Evolutionary conservation across 2,329 filamentous ascomycete genomes (phyloP), one percentile per base, ranked within the genome.

Genomic region (Colletotrichum euphorbiae): DNA sequence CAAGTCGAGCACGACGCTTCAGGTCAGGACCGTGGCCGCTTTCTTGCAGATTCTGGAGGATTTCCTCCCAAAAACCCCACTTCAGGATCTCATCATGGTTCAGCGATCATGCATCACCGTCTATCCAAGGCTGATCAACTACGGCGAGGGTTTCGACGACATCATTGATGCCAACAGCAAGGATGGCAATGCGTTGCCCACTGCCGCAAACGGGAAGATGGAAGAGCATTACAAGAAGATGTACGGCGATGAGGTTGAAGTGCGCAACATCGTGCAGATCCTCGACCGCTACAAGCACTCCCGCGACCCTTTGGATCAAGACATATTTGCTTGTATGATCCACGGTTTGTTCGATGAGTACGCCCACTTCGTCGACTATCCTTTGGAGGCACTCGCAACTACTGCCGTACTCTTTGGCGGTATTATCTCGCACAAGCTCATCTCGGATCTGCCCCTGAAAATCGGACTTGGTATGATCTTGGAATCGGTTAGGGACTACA

Each of bases 261-360:
- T 98, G 17, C 89, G 93, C 62, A 89, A 93, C 62, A 92, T 99
- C 71, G 91, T 99, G 58, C 90, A 92, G 70, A 88, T 93, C 43
- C 87, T 99, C 74, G 90, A 93, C 71, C 87, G 88, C 63, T 97
- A 97, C 81, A 98, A 99, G 78, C 90, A 90, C 63, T 98, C 97
- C 0, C 89, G 89, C 54, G 92, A 96, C 69, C 87, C 93, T 2
- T 83, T 91, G 15, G 93, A 98, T 69, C 96, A 98, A 77, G 96
- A 99, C 76, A 87, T 98, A 6, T 99, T 99, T 77, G 93, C 95
- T 13, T 98, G 95, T 81, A 99, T 99, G 94, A 97, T 99, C 40
- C 94, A 98, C 75, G 96, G 96, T 1, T 84, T 99, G 4, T 98
- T 99, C 74, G 96, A 99, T 74, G 96, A 99, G 81, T 99, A 98